Evolutionary conservation across 176 grass and related monocot species (phyloP).

Genomic region (Musa itinerans): DNA sequence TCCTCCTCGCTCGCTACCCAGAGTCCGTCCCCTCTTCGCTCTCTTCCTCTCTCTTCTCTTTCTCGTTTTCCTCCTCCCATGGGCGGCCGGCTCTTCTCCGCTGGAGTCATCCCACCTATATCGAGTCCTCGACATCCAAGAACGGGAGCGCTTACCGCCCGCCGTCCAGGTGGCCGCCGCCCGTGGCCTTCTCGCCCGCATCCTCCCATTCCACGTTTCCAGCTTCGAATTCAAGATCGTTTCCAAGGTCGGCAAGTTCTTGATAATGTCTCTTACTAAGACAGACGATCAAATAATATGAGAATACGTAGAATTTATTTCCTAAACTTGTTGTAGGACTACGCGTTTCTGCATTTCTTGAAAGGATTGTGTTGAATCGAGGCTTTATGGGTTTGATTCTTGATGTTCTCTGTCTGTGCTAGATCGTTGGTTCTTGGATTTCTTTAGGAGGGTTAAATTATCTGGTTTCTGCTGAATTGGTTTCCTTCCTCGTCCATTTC

Average conservation of each 20-base stretch:
- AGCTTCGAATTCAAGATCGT: constrained; percentile 58
- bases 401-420: too few species aligned
- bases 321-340: neutral
- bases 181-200: constrained; percentile 31
- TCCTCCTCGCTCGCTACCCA: neutral
- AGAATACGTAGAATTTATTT: neutral
- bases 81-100: neutral
- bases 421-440: too few species aligned
- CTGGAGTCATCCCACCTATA: constrained; percentile 34
- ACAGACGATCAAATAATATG: too few species aligned
- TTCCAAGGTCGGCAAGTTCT: constrained; percentile 33
- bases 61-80: constrained; percentile 15
- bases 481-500: too few species aligned
- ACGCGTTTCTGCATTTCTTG: too few species aligned
- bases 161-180: constrained; percentile 39
- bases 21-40: too few species aligned
- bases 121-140: constrained; percentile 44
- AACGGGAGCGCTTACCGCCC: constrained; percentile 24
- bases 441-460: too few species aligned
- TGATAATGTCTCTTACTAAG: neutral
- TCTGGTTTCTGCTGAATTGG: too few species aligned
- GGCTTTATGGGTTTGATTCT: too few species aligned
- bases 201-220: constrained; percentile 46
- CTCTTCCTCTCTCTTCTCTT: constrained; percentile 6
- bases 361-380: too few species aligned